Evolutionary conservation across 306 rosid species (phyloP).

Genomic region (Prunus dulcis): DNA sequence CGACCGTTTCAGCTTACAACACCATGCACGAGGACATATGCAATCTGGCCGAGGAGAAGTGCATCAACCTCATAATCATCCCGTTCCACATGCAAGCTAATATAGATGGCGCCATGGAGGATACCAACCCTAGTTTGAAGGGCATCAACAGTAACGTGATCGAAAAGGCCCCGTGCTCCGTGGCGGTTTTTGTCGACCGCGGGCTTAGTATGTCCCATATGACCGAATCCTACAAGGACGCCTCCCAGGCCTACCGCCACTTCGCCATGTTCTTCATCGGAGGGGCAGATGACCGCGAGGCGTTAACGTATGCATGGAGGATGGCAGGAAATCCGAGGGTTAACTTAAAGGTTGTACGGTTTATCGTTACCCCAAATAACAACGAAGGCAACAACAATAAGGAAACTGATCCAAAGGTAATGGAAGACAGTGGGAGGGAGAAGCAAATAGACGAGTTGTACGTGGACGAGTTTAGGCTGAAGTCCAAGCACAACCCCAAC

Average conservation of each 20-base stretch:
- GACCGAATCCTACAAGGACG: background rate
- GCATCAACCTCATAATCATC: conserved; percentile 23
- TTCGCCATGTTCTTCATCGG: conserved; percentile 38
- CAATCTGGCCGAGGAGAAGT: conserved; percentile 38
- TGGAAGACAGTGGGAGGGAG: conserved; percentile 7
- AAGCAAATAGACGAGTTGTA: conserved; percentile 24
- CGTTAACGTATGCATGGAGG: conserved; percentile 56
- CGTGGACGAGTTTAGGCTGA: conserved; percentile 17
- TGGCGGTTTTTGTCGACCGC: conserved; percentile 39
- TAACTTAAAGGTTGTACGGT: conserved; percentile 36
- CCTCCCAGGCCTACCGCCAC: background rate
- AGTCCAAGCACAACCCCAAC: conserved; percentile 13
- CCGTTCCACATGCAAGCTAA: conserved; percentile 30
- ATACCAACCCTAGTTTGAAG: conserved; percentile 26
- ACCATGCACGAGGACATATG: conserved; percentile 55
- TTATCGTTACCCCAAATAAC: conserved; percentile 12
- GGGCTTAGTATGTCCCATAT: conserved; percentile 14
- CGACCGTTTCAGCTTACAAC: conserved; percentile 38
- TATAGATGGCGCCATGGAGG: conserved; percentile 30
- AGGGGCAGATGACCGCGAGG: conserved; percentile 65
- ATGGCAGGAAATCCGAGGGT: conserved; percentile 38
- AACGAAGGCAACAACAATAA: background rate
- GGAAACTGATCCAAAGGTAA: background rate
- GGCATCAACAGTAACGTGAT: conserved; percentile 31
- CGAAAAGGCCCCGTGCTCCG: conserved; percentile 31